These are phyloP conservation scores for Tympanopsis confertula DNA, from an alignment of 2,329 filamentous ascomycete species.

Conservation along the genomic window DNA sequence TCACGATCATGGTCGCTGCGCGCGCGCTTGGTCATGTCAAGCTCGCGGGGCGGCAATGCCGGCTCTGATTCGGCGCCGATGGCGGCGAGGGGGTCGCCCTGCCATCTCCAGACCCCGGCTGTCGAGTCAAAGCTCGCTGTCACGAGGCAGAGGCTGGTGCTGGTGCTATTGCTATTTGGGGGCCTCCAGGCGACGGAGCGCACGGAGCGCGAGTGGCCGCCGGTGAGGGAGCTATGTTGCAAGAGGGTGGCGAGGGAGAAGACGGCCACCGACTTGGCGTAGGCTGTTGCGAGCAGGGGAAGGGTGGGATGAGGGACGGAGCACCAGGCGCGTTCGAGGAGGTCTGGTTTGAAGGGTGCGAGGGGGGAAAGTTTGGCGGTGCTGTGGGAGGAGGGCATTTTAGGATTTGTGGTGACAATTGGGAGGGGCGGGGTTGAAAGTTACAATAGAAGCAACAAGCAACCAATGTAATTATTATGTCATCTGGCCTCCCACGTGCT, in stretches of 20 bases:
- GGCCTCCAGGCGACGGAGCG: slow-evolving; percentile 83
- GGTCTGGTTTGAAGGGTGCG: slow-evolving; percentile 38
- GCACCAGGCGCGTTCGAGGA: slow-evolving; percentile 70
- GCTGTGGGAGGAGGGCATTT: no score
- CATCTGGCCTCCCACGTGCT: no score
- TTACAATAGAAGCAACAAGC: no score
- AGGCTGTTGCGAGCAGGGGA: slow-evolving; percentile 78
- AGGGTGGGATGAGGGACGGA: slow-evolving; percentile 76
- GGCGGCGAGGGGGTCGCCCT: slow-evolving; percentile 28
- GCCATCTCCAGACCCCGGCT: slow-evolving; percentile 71
- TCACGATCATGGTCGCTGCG: slow-evolving; percentile 9
- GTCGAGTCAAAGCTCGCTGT: slow-evolving; percentile 91
- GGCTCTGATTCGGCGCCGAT: slow-evolving; percentile 12
- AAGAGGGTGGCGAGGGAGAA: slow-evolving; percentile 77
- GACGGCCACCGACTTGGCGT: slow-evolving; percentile 76
- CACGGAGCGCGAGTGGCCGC: slow-evolving; percentile 86
- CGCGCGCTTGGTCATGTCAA: slow-evolving; percentile 1
- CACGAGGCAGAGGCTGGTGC: slow-evolving; percentile 62
- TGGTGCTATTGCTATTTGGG: slow-evolving; percentile 29
- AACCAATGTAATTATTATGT: no score
- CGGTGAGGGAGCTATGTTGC: slow-evolving; percentile 67
- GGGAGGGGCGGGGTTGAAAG: no score
- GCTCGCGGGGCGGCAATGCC: slow-evolving; percentile 6
- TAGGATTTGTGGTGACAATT: no score
- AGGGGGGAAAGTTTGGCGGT: slow-evolving; percentile 34